A percentile compares a stretch with the other conserved stretches of the same genome.
phyloP scores from a whole-genome alignment of 495 filamentous ascomycete species.

The Friedmanniomyces simplex region DNA sequence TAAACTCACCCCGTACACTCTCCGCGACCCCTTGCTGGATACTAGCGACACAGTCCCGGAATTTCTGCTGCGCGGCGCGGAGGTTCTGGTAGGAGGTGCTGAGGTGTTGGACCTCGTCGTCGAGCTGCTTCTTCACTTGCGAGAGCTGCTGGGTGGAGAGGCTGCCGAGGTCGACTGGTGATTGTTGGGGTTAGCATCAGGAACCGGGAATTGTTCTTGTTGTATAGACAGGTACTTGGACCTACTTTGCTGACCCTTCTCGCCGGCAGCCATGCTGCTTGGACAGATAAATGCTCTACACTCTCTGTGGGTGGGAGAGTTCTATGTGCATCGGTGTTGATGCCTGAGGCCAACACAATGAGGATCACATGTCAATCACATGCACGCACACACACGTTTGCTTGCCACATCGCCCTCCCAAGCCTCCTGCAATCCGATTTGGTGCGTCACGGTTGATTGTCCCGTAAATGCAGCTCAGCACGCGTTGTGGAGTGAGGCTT shows the following conservation, averaged over 20 bases:
- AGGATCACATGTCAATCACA: no score
- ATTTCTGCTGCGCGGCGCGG: slow-evolving; percentile 78
- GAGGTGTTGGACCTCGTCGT: slow-evolving; percentile 88
- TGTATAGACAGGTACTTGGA: not conserved
- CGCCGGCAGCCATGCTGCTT: not conserved
- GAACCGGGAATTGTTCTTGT: not conserved
- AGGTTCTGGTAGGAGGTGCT: slow-evolving; percentile 81
- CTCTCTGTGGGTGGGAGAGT: no score
- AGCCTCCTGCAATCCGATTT: no score
- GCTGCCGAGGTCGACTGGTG: slow-evolving; percentile 51
- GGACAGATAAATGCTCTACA: not conserved
- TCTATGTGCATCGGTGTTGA: no score
- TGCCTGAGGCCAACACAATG: no score
- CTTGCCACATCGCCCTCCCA: no score
- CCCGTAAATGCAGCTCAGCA: no score
- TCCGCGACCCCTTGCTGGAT: slow-evolving; percentile 35
- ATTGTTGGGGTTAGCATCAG: slow-evolving; percentile 6
- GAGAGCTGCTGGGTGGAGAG: slow-evolving; percentile 48
- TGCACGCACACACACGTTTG: no score
- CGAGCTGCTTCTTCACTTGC: slow-evolving; percentile 83
- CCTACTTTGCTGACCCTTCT: slow-evolving; percentile 19
- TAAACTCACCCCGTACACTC: slow-evolving; percentile 29
- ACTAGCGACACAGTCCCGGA: slow-evolving; percentile 73
- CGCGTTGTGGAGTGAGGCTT: no score
- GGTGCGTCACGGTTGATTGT: no score